Conservation (phyloP, 1,139 yeast genomes). For the Pichia sp. region DNA sequence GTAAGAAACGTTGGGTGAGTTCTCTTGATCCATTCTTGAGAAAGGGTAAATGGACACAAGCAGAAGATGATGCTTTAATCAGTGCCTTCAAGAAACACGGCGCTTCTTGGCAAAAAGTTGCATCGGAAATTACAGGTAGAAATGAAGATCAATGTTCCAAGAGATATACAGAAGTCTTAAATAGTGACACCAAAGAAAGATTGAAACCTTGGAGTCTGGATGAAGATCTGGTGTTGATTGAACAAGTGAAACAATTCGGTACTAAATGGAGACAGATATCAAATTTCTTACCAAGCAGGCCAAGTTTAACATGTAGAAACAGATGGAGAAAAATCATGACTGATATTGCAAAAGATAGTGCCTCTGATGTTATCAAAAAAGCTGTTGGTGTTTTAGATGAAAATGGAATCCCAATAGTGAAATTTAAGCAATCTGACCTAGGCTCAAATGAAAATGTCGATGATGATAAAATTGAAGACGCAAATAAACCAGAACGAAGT, state of each 20-base stretch:
- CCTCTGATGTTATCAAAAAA: constrained; percentile 36
- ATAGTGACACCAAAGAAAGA: constrained; percentile 77
- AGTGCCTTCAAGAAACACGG: constrained; percentile 69
- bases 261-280: constrained; percentile 91
- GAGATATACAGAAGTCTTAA: constrained; percentile 83
- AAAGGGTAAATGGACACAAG: constrained; percentile 88
- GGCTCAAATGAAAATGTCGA: not conserved
- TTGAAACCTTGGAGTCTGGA: constrained; percentile 76
- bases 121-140: constrained; percentile 73
- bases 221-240: constrained; percentile 70
- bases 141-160: constrained; percentile 97
- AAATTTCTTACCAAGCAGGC: constrained; percentile 68
- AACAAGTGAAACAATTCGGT: constrained; percentile 70
- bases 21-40: constrained; percentile 79
- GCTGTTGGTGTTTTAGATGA: constrained; percentile 36
- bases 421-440: constrained; percentile 9
- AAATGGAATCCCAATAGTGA: constrained; percentile 20
- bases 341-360: constrained; percentile 64
- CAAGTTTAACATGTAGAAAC: constrained; percentile 87
- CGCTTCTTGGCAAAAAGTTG: constrained; percentile 83
- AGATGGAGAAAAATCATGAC: constrained; percentile 89
- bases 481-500: not conserved
- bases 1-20: constrained; percentile 73
- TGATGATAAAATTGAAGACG: not conserved
- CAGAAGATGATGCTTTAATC: constrained; percentile 68